Evolutionary conservation across 148 eudicot genomes (phyloP), one percentile per base, ranked within the genome.

Genomic region (Arbutus unedo): DNA sequence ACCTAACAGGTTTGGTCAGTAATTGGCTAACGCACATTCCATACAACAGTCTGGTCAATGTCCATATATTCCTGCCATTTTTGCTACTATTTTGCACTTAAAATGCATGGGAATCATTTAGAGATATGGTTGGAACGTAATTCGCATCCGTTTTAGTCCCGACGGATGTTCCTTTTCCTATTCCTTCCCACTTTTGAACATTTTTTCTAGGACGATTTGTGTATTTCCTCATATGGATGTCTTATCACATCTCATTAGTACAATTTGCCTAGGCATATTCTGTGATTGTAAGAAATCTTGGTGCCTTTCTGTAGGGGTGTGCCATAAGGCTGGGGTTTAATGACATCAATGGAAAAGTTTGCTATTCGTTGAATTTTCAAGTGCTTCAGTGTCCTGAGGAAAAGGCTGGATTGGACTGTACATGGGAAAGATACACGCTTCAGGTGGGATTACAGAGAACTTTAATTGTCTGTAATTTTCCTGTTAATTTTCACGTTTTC

Each of bases 391-490:
- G 99, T 85, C 98, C 97, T 71, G 81, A 57, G 51, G 92, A 87
- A 74, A 93, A 88, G 86, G 92, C 94, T 71, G 99, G 99, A 74
- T 86, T 88, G 67, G 92, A 92, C 86, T 94, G 99, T 85, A 81
- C 91, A 57, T 91, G 86, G 81, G 89, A 92, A 80, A 82, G 89
- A 79, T 91, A 93, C 87, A 80, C 70, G 16, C 95, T 96, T 87
- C 97, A 94, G 99, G 98, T 96, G 56, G 67, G 85, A 51, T 73
- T 81, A 51, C 64, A 67, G 15, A 78, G 15, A 76, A 50, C 73
- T 53, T 54, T 21, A 1, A 19, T 51, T 19, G 0, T 81, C 54
- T n/a, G 0, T 64, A 10, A 50, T 18, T 25, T 25, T 49, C 19
- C 13, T 7, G 0, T 21, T 14, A 5, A 0, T 15, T 70, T 68